Base-by-base conservation (phyloP, 163 green algal species). In the Volvox carteri region DNA sequence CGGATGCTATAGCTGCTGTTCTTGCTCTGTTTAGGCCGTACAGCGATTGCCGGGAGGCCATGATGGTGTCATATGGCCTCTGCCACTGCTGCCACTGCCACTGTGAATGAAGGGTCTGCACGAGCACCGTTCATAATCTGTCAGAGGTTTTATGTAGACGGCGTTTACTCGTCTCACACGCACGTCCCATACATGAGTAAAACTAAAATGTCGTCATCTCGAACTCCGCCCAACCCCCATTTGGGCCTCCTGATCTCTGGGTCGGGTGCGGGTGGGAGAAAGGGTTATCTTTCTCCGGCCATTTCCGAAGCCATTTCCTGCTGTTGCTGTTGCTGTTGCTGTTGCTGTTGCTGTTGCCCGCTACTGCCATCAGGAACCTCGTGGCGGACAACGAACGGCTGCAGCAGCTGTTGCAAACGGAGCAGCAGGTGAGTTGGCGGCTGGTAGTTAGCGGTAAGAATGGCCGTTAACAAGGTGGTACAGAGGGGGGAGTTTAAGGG, bases 361-460 rank as follows among this genome's bases (percentile, higher is more conserved):
- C n/a, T n/a, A n/a, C n/a, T 41, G 30, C 37, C 14, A 41, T 35
- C 88, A 92, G 91, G 48, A 67, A 35, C 0, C 62, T 93, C 33
- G 33, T 85, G 18, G 75, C 78, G 7, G 93, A 94, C 35, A 56
- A 94, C 23, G 41, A 78, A 30, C 80, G 93, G 67, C 87, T 95
- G 83, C 85, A 90, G 58, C 62, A 92, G 74, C 86, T 97, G 73
- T 83, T 96, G 56, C 95, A 96, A 33, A 93, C 96, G 42, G 95
- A 97, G 81, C 93, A 94, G 72, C 88, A 93, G 73, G 83, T 88
- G 48, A 0, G 46, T 28, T 76, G 70, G 33, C 19, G 25, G 7
- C 54, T 4, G 54, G 54, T 12, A 65, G 19, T 65, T 23, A 23
- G 54, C 54, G 54, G 28, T 65, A 65, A 23, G 54, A 65, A 23